These are phyloP conservation scores for Tillandsia fasciculata DNA, from an alignment of 176 grass and related monocot species.

Conservation along the genomic window DNA sequence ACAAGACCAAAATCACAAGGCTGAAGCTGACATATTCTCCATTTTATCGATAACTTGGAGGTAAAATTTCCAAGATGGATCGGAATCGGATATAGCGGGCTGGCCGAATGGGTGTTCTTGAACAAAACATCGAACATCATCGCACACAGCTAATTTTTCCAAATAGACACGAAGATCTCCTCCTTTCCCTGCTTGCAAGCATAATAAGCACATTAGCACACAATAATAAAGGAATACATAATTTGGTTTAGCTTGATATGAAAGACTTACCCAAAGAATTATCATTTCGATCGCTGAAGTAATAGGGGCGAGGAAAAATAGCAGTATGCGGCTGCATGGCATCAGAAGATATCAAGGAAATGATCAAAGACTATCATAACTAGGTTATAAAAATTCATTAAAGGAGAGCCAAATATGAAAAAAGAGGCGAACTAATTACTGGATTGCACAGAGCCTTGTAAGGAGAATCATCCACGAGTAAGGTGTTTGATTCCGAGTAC, in stretches of 20 bases:
- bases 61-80: constrained; percentile 81
- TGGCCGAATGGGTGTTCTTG: constrained; percentile 74
- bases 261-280: constrained; percentile 58
- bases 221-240: constrained; percentile 14
- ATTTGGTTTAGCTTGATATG: background rate
- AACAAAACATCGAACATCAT: constrained; percentile 56
- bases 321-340: constrained; percentile 62
- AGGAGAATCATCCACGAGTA: constrained; percentile 96
- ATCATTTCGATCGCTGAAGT: constrained; percentile 39
- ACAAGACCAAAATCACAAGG: constrained; percentile 20
- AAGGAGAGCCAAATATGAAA: constrained; percentile 8
- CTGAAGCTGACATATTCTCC: constrained; percentile 22
- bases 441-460: constrained; percentile 86
- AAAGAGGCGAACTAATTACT: constrained; percentile 36
- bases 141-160: constrained; percentile 43
- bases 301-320: constrained; percentile 60
- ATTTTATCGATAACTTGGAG: constrained; percentile 40
- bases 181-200: constrained; percentile 43
- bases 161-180: constrained; percentile 86
- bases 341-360: constrained; percentile 23
- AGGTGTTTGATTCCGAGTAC: constrained; percentile 79
- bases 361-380: constrained; percentile 5
- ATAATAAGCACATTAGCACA: constrained; percentile 15
- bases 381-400: constrained; percentile 15
- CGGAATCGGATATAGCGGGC: constrained; percentile 52